phyloP scores from a whole-genome alignment of 148 eudicot species.

The Polygonum aviculare region DNA sequence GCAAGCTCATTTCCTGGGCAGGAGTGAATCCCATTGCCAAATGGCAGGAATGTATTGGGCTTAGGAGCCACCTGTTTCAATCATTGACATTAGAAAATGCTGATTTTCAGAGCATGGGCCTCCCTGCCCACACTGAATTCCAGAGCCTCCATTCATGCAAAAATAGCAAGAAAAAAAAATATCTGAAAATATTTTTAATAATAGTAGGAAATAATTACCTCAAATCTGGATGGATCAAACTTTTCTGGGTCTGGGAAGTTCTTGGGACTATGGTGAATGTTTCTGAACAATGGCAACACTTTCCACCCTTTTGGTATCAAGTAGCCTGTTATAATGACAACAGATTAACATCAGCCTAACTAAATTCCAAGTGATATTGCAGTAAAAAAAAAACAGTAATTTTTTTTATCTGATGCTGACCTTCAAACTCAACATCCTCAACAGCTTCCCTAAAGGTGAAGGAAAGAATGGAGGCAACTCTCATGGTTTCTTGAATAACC shows the following conservation, averaged over 20 bases:
- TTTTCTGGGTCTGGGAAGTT: conserved; percentile 47
- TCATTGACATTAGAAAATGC: not conserved
- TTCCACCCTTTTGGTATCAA: conserved; percentile 74
- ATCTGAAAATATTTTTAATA: not conserved
- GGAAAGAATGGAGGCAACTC: conserved; percentile 86
- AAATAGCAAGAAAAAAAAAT: not conserved
- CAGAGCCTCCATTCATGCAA: not conserved
- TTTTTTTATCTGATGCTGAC: conserved; percentile 17
- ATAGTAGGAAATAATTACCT: conserved; percentile 27
- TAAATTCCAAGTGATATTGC: not conserved
- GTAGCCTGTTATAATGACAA: conserved; percentile 24
- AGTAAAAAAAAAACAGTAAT: not conserved
- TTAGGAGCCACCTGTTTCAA: conserved; percentile 42
- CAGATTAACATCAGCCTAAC: not conserved
- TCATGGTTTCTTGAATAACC: conserved; percentile 83
- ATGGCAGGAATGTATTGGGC: conserved; percentile 62
- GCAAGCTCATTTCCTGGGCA: conserved; percentile 82
- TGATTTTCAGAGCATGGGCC: conserved; percentile 9
- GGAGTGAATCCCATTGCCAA: conserved; percentile 63
- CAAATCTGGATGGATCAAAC: conserved; percentile 69
- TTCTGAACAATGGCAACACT: conserved; percentile 61
- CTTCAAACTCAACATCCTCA: conserved; percentile 93
- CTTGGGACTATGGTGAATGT: conserved; percentile 50
- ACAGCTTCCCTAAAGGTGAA: conserved; percentile 98
- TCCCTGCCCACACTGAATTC: not conserved